Conservation (phyloP, 1,284 basidiomycete genomes). For the Phenoliferia sp. region DNA sequence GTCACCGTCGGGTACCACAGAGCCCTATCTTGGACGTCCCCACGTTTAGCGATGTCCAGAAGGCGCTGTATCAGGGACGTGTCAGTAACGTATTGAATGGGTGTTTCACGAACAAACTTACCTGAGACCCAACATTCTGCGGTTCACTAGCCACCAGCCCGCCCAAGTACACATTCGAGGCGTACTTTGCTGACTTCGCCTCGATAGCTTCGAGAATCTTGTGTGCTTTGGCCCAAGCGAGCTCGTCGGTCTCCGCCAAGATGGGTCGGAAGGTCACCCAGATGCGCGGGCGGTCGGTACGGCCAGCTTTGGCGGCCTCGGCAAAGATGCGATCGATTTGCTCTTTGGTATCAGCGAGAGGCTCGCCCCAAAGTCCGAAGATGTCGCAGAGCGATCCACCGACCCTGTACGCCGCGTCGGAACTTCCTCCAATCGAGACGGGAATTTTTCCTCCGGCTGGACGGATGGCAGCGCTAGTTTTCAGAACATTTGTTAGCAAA, state of each 20-base stretch:
- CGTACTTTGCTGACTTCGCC: not conserved
- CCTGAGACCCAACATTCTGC: not conserved
- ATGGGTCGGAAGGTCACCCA: slow-evolving; percentile 1
- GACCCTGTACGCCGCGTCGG: not conserved
- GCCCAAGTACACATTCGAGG: not conserved
- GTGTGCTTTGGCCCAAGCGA: slow-evolving; percentile 2
- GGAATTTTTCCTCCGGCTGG: not conserved
- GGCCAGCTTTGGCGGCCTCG: slow-evolving; percentile 4
- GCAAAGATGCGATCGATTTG: slow-evolving; percentile 1
- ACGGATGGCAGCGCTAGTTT: not conserved
- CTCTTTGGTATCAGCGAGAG: slow-evolving; percentile 1
- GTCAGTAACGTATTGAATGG: too few relatives aligned
- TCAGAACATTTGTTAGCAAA: not conserved
- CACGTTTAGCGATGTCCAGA: slow-evolving; percentile 1
- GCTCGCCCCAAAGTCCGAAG: slow-evolving; percentile 2
- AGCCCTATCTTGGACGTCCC: not conserved
- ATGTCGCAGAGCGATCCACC: not conserved
- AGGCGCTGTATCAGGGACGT: not conserved
- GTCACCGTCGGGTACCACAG: slow-evolving; percentile 4
- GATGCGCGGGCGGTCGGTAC: not conserved
- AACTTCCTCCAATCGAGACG: not conserved
- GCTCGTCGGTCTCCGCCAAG: not conserved
- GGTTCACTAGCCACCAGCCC: not conserved
- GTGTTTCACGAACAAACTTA: too few relatives aligned
- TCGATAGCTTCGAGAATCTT: not conserved